phyloP scores from a whole-genome alignment of 2,329 filamentous ascomycete species.

The Penicillium sclerotiorum region DNA sequence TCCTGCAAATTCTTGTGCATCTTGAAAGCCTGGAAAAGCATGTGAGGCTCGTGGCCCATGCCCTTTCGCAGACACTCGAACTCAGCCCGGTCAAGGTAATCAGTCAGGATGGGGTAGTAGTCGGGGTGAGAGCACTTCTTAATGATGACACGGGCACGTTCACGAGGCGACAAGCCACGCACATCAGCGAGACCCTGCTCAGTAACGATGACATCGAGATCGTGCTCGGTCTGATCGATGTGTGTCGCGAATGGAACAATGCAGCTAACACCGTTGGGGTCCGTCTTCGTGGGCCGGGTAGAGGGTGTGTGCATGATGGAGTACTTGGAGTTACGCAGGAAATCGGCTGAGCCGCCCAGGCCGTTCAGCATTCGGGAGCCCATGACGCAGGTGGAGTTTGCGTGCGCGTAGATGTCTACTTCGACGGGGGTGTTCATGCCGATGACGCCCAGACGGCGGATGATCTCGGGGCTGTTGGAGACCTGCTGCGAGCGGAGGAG shows the following conservation, averaged over 20 bases:
- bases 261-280: constrained; percentile 78
- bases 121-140: constrained; percentile 83
- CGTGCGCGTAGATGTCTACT: constrained; percentile 92
- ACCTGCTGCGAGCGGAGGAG: constrained; percentile 86
- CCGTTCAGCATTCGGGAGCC: constrained; percentile 86
- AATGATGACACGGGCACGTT: constrained; percentile 83
- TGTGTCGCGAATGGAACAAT: constrained; percentile 96
- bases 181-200: constrained; percentile 82
- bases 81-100: constrained; percentile 85
- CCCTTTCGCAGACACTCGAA: constrained; percentile 83
- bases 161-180: constrained; percentile 74
- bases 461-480: constrained; percentile 88
- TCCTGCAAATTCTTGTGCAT: constrained; percentile 83
- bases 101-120: constrained; percentile 77
- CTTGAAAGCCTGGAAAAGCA: constrained; percentile 84
- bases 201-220: constrained; percentile 84
- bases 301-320: constrained; percentile 92
- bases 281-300: constrained; percentile 76
- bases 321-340: constrained; percentile 78
- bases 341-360: constrained; percentile 79
- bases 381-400: constrained; percentile 88
- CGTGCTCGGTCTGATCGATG: constrained; percentile 90
- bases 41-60: constrained; percentile 86
- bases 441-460: constrained; percentile 81
- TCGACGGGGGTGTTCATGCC: constrained; percentile 96